These are phyloP conservation scores for Metarhizium album DNA, from an alignment of 2,329 filamentous ascomycete genomes.

Conservation along the genomic window DNA sequence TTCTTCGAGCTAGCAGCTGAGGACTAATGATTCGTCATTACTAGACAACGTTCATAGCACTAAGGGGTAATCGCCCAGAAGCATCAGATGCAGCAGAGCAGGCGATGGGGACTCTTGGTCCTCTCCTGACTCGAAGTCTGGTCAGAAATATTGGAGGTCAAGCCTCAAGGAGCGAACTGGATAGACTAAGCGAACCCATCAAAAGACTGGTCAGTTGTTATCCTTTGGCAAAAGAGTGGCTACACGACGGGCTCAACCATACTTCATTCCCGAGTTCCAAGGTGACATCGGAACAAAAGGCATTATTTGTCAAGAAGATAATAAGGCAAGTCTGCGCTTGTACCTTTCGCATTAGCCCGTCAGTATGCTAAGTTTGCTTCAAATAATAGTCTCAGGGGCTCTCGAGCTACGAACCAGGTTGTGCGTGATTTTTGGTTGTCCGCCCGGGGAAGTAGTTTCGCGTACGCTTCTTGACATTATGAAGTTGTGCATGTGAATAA, in stretches of 20 bases:
- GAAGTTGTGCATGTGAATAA: not conserved
- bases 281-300: constrained; percentile 48
- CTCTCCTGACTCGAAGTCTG: constrained; percentile 46
- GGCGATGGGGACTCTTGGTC: constrained; percentile 50
- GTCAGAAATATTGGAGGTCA: constrained; percentile 57
- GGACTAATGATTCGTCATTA: not conserved
- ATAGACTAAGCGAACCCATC: constrained; percentile 58
- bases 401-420: constrained; percentile 52
- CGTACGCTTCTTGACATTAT: constrained; percentile 40
- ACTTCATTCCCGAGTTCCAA: constrained; percentile 49
- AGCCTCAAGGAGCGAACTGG: constrained; percentile 60
- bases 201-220: constrained; percentile 55
- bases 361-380: not conserved
- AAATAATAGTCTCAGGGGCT: constrained; percentile 48
- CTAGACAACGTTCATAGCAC: constrained; percentile 41
- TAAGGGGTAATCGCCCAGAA: constrained; percentile 31
- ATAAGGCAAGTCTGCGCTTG: constrained; percentile 34
- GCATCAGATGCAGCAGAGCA: constrained; percentile 33
- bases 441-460: constrained; percentile 50
- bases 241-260: constrained; percentile 47
- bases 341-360: not conserved
- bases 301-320: constrained; percentile 54
- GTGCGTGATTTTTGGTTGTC: constrained; percentile 65
- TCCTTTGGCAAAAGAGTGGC: constrained; percentile 46
- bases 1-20: not conserved